A percentile compares a stretch with the other conserved stretches of the same genome.
These are phyloP conservation scores for Hymenoscyphus occultus DNA, from an alignment of 2,329 filamentous ascomycete genomes.

Conservation along the genomic window DNA sequence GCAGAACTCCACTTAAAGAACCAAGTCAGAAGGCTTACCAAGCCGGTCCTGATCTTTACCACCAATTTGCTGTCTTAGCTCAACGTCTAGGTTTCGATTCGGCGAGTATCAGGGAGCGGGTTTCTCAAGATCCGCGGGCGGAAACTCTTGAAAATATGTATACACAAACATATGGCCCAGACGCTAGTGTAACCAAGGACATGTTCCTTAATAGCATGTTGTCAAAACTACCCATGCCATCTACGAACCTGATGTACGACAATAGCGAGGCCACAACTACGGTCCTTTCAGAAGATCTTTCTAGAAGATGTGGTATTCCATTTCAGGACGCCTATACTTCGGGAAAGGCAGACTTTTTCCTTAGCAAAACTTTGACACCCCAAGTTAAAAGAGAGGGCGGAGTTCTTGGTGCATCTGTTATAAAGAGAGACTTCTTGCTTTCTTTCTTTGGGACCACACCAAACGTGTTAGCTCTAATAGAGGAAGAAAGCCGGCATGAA, in stretches of 20 bases:
- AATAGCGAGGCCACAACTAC: neutral
- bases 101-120: neutral
- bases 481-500: too few species aligned
- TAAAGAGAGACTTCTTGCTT: neutral
- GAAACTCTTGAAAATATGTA: neutral
- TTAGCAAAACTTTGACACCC: neutral
- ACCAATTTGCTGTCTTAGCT: constrained; percentile 1
- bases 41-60: neutral
- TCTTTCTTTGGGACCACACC: neutral
- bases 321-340: neutral
- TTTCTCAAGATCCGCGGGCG: constrained; percentile 1
- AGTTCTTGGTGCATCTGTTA: neutral
- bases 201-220: neutral
- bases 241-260: neutral
- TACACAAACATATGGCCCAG: neutral
- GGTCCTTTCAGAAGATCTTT: neutral
- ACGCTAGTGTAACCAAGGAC: neutral
- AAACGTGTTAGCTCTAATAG: neutral
- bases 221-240: neutral
- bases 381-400: neutral
- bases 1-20: constrained; percentile 8
- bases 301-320: neutral
- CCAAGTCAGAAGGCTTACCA: neutral
- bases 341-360: neutral
- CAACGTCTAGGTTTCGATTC: neutral